Evolutionary conservation across 768 basidiomycete species (phyloP).

Genomic region (Tephrocybe sp.): DNA sequence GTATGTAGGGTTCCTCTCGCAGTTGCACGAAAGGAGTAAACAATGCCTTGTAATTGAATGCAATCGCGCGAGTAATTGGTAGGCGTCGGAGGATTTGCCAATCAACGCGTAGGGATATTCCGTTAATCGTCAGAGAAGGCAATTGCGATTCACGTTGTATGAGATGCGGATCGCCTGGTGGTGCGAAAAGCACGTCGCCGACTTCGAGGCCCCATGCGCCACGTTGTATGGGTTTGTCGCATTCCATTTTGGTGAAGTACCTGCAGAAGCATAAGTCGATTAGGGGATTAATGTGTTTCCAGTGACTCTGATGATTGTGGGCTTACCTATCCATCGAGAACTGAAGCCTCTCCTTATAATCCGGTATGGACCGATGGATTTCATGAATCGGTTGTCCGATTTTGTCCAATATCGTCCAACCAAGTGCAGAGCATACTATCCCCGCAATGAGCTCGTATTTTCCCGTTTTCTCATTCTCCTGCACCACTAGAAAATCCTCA

Average conservation of each 20-base stretch:
- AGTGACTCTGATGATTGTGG: neutral
- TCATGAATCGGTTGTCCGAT: constrained; percentile 44
- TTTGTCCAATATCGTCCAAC: constrained; percentile 47
- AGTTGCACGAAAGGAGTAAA: constrained; percentile 48
- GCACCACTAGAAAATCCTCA: constrained; percentile 48
- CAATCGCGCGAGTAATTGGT: constrained; percentile 44
- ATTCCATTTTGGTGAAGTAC: constrained; percentile 45
- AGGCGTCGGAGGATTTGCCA: constrained; percentile 55
- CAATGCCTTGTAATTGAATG: constrained; percentile 54
- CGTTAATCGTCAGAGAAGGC: constrained; percentile 34
- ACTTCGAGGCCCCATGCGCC: constrained; percentile 51
- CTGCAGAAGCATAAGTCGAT: constrained; percentile 20
- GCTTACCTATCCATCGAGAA: constrained; percentile 48
- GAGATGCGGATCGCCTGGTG: constrained; percentile 36
- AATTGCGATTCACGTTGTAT: constrained; percentile 28
- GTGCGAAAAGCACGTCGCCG: constrained; percentile 47
- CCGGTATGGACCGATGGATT: constrained; percentile 46
- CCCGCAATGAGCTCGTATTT: constrained; percentile 43
- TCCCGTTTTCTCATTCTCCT: constrained; percentile 39
- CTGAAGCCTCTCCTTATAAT: constrained; percentile 47
- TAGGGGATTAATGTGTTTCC: neutral
- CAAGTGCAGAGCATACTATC: constrained; percentile 44
- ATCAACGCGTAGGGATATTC: constrained; percentile 48
- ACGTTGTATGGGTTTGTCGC: constrained; percentile 48
- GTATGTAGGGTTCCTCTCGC: constrained; percentile 45